phyloP scores from a whole-genome alignment of 2,329 filamentous ascomycete genomes.

The Neurospora crassa region DNA sequence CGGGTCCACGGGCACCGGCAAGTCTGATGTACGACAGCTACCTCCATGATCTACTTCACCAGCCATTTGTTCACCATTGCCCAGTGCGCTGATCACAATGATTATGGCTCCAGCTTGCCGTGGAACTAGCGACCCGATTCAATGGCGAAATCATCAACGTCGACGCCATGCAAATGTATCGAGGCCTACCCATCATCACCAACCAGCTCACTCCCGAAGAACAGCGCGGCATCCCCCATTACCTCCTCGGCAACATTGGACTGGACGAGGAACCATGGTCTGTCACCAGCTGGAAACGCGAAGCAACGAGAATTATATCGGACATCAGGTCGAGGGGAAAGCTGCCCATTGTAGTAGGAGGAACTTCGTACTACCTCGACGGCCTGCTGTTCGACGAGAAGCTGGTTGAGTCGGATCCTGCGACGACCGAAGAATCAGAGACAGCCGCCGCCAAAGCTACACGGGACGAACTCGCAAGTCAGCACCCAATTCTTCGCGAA shows the following conservation, averaged over 20 bases:
- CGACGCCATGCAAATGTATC: constrained; percentile 97
- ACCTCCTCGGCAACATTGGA: constrained; percentile 71
- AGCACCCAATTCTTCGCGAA: constrained; percentile 62
- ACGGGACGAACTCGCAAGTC: constrained; percentile 28
- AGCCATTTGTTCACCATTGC: not conserved
- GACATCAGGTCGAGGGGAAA: constrained; percentile 72
- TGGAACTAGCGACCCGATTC: constrained; percentile 73
- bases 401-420: constrained; percentile 37
- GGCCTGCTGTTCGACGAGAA: constrained; percentile 73
- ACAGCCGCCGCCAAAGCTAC: constrained; percentile 5
- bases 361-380: constrained; percentile 92
- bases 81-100: not conserved
- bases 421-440: not conserved
- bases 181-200: constrained; percentile 84
- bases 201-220: constrained; percentile 79
- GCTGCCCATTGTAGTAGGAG: constrained; percentile 83
- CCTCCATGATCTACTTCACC: constrained; percentile 2
- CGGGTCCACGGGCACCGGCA: constrained; percentile 23
- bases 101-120: constrained; percentile 55
- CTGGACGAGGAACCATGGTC: constrained; percentile 75
- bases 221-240: constrained; percentile 72
- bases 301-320: constrained; percentile 58
- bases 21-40: constrained; percentile 27
- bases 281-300: constrained; percentile 65
- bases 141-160: constrained; percentile 94